These are phyloP conservation scores for Lizanozyma gosingica DNA, from an alignment of 1,139 yeast species.

Conservation along the genomic window DNA sequence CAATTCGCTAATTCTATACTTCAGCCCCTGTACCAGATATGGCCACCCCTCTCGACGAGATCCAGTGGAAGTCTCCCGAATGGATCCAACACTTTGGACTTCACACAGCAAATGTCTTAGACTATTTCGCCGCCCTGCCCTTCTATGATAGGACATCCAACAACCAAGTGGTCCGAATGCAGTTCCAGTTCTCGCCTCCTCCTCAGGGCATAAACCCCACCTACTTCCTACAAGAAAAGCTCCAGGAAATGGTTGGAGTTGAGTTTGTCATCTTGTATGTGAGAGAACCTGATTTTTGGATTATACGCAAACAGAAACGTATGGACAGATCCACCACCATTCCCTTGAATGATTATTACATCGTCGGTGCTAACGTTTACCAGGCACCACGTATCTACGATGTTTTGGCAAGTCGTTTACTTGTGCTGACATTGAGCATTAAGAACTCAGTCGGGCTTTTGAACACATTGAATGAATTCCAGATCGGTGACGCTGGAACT, in stretches of 20 bases:
- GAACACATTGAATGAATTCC: slow-evolving; percentile 26
- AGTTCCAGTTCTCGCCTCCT: slow-evolving; percentile 71
- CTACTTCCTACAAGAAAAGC: slow-evolving; percentile 42
- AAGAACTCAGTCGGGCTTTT: slow-evolving; percentile 28
- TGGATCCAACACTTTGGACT: slow-evolving; percentile 89
- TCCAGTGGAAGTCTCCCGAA: slow-evolving; percentile 97
- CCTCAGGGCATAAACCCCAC: slow-evolving; percentile 28
- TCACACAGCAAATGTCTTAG: slow-evolving; percentile 81
- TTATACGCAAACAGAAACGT: slow-evolving; percentile 73
- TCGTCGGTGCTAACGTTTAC: slow-evolving; percentile 86
- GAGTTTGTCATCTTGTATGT: slow-evolving; percentile 73
- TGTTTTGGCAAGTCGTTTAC: slow-evolving; percentile 28
- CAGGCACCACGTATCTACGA: slow-evolving; percentile 65
- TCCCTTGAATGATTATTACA: slow-evolving; percentile 67
- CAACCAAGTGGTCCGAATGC: slow-evolving; percentile 94
- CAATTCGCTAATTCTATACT: no score
- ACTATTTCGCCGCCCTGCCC: slow-evolving; percentile 88
- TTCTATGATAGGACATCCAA: slow-evolving; percentile 91
- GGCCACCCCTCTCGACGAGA: slow-evolving; percentile 56
- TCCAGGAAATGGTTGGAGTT: slow-evolving; percentile 72
- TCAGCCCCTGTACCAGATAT: slow-evolving; percentile 5
- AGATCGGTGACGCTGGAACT: slow-evolving; percentile 26
- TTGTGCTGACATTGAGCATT: slow-evolving; percentile 28
- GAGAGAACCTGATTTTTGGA: slow-evolving; percentile 89
- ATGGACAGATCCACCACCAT: slow-evolving; percentile 41